phyloP scores from a whole-genome alignment of 306 rosid species.

The Citrullus amarus region DNA sequence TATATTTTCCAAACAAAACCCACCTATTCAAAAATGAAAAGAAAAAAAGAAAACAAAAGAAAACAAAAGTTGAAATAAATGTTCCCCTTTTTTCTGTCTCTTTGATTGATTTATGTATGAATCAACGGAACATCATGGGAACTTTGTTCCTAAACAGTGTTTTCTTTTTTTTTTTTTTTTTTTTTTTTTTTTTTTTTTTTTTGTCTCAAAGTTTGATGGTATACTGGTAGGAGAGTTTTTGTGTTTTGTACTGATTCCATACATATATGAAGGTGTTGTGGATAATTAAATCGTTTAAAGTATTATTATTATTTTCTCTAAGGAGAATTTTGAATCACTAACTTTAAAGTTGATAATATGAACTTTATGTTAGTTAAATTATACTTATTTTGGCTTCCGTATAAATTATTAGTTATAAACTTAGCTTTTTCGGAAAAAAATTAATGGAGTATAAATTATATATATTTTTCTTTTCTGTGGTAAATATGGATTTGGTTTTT shows the following conservation, averaged over 20 bases:
- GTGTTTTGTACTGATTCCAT: neutral
- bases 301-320: neutral
- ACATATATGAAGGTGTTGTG: neutral
- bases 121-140: neutral
- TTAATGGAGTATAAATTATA: neutral
- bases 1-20: neutral
- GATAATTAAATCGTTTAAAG: neutral
- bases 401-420: too few relatives aligned
- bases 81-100: neutral
- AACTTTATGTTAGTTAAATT: too few relatives aligned
- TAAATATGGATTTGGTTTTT: neutral
- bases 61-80: neutral
- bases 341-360: too few relatives aligned
- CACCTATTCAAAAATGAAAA: neutral
- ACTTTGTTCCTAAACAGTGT: neutral
- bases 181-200: neutral
- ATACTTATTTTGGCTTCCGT: too few relatives aligned
- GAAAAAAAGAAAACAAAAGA: neutral
- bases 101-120: neutral
- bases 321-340: too few relatives aligned
- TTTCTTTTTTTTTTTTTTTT: neutral
- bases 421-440: too few relatives aligned
- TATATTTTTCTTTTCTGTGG: neutral
- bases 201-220: neutral
- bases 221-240: neutral